Evolutionary conservation across 2,329 filamentous ascomycete species (phyloP).

Genomic region (Nemania sp.): DNA sequence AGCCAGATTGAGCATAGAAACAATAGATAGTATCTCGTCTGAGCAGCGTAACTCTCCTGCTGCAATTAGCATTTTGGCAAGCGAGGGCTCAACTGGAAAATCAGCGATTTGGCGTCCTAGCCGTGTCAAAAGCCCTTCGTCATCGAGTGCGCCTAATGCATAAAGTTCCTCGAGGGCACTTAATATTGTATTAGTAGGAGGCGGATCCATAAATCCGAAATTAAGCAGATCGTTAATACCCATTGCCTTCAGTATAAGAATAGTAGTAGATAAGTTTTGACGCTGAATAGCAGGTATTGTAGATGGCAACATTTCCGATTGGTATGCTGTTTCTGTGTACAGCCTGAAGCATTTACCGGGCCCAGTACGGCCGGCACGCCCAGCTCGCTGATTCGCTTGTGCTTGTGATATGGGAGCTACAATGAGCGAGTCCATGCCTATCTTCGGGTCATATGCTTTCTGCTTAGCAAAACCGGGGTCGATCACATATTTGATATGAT

Average conservation of each 20-base stretch:
- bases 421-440: neutral
- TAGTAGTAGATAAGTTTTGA: conserved; percentile 57
- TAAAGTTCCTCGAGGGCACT: conserved; percentile 96
- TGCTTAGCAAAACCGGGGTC: too few relatives aligned
- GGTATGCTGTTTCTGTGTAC: conserved; percentile 78
- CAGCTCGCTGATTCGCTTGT: conserved; percentile 92
- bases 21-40: conserved; percentile 93
- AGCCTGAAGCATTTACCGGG: conserved; percentile 95
- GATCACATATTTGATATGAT: too few relatives aligned
- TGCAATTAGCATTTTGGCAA: conserved; percentile 90
- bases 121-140: conserved; percentile 92
- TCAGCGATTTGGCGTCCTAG: conserved; percentile 97
- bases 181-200: conserved; percentile 97
- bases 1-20: conserved; percentile 90
- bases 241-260: conserved; percentile 98
- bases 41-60: conserved; percentile 89
- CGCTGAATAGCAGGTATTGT: too few relatives aligned
- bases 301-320: too few relatives aligned
- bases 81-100: conserved; percentile 95
- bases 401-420: conserved; percentile 95
- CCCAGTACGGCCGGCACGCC: conserved; percentile 90
- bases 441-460: too few relatives aligned
- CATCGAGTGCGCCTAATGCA: conserved; percentile 88
- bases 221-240: conserved; percentile 97
- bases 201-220: conserved; percentile 99